Percentiles rank a stretch among this genome's conserved stretches.
phyloP scores from a whole-genome alignment of 306 rosid genomes.

The Glycine tomentella region DNA sequence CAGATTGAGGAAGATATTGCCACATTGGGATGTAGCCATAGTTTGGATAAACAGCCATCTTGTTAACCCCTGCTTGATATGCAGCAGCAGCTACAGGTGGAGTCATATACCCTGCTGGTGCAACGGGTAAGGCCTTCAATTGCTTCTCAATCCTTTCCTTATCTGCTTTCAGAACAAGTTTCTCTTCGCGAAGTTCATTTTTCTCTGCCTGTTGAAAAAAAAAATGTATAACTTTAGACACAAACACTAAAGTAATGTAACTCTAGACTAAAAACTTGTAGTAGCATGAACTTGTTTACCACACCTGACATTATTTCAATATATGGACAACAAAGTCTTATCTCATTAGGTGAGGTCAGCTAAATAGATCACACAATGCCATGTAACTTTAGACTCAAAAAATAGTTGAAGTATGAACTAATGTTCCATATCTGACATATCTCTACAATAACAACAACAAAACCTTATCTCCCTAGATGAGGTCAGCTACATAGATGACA shows the following conservation, averaged over 20 bases:
- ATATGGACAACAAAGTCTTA: background rate
- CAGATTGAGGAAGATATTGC: constrained; percentile 78
- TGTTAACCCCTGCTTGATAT: constrained; percentile 68
- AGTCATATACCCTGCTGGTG: constrained; percentile 72
- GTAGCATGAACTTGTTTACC: background rate
- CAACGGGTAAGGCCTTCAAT: constrained; percentile 65
- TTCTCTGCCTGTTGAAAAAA: constrained; percentile 74
- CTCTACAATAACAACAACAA: background rate
- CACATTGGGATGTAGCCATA: constrained; percentile 88
- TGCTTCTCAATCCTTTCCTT: constrained; percentile 82
- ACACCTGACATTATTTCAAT: background rate
- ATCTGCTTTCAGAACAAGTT: constrained; percentile 70
- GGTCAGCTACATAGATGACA: no score
- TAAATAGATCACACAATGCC: background rate
- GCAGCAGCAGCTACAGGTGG: constrained; percentile 73
- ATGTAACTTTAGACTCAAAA: background rate
- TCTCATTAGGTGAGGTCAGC: background rate
- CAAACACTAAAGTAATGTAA: constrained; percentile 17
- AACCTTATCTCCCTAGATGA: no score
- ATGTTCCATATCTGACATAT: background rate
- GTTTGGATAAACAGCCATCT: constrained; percentile 86
- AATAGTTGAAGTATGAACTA: background rate
- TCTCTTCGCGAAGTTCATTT: constrained; percentile 88
- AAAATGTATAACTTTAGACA: background rate
- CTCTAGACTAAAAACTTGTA: background rate